phyloP scores from a whole-genome alignment of 192 early-diverging fungal species.

The Coemansia erecta region DNA sequence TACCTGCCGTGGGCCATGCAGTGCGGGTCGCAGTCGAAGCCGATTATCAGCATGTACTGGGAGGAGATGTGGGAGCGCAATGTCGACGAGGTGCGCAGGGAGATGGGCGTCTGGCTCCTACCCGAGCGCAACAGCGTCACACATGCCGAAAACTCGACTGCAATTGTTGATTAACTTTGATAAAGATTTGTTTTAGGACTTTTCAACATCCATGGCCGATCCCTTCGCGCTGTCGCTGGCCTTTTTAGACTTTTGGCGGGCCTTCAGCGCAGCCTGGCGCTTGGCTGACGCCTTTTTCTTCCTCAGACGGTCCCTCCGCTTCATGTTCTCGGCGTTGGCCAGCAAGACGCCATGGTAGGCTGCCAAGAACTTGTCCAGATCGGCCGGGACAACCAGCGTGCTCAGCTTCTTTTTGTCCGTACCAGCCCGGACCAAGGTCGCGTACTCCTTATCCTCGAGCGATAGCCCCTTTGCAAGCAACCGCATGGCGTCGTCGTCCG shows the following conservation, averaged over 20 bases:
- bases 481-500: conserved; percentile 32
- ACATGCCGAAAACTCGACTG: conserved; percentile 24
- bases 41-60: conserved; percentile 86
- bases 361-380: conserved; percentile 41
- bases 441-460: conserved; percentile 40
- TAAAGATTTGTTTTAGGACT: neutral
- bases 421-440: conserved; percentile 34
- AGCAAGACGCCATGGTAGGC: conserved; percentile 43
- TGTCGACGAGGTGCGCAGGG: conserved; percentile 67
- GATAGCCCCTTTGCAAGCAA: conserved; percentile 31
- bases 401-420: conserved; percentile 44
- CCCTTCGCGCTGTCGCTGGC: conserved; percentile 2
- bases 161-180: neutral
- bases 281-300: conserved; percentile 39
- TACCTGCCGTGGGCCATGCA: conserved; percentile 95
- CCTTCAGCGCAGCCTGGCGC: conserved; percentile 17
- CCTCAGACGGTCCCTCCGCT: conserved; percentile 41
- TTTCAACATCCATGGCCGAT: neutral
- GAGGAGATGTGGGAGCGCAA: conserved; percentile 75
- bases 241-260: conserved; percentile 16
- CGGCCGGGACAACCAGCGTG: conserved; percentile 39
- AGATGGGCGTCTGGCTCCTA: conserved; percentile 68
- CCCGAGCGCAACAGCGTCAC: conserved; percentile 43
- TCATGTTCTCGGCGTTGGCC: conserved; percentile 29
- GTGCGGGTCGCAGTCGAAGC: conserved; percentile 68